Base-by-base conservation (phyloP, 768 basidiomycete genomes). In the Suillus ampliporus region DNA sequence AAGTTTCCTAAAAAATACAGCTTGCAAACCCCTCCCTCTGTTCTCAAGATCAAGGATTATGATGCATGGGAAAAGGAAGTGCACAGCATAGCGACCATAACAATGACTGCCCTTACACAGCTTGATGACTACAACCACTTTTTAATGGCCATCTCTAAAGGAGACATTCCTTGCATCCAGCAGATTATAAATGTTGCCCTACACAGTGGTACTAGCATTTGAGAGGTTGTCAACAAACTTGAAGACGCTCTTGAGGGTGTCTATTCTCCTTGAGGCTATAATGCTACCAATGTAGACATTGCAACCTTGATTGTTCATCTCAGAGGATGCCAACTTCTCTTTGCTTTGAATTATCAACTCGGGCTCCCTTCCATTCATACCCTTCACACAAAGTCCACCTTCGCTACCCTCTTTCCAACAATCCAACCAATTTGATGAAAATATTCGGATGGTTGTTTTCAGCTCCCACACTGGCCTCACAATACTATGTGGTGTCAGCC, bases 341-440 rank as follows among this genome's bases (percentile, higher is more conserved):
- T 66, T 37, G 65, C 68, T 0, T 23, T 68, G 23, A 68, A 66
- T 48, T 63, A 68, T 14, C 35, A 41, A 3, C 23, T 64, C 15
- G 48, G 28, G 9, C 26, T 66, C 3, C 67, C 65, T 5, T 68
- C 68, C 5, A 52, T 69, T 26, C 53, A 52, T 7, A 66, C 67
- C 8, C 56, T 68, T 17, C 57, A 57, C 5, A 58, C 58, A 21
- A 28, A 59, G 23, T 41, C 53, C 11, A 11, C 28, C 0, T 67
- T 69, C 43, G 61, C 60, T 1, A 19, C 31, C 0, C 47, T 69
- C 41, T 56, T 52, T 21, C 67, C 68, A 0, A 65, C 60, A 8
- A 19, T 66, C 9, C 4, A 19, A 43, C 8, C 41, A 43, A 4
- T 4, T 43, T n/a, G 41, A 43, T 4, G 19, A 43, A 0, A 43